A percentile compares a stretch with the other conserved stretches of the same genome.
Evolutionary conservation across 2,329 filamentous ascomycete species (phyloP).

Genomic region (Curvularia sp.): DNA sequence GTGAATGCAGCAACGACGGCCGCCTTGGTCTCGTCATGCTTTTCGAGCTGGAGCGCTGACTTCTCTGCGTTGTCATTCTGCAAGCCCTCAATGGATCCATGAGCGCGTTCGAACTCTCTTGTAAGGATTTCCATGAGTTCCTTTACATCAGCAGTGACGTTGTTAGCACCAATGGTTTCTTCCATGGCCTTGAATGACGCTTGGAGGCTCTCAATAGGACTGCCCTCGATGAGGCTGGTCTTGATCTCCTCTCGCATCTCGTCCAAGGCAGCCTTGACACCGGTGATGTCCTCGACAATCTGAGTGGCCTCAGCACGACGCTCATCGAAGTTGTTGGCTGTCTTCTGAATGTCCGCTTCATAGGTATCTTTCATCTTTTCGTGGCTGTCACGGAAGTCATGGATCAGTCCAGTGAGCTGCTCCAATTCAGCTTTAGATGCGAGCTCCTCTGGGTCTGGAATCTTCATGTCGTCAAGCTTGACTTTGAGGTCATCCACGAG

Average conservation of each 20-base stretch:
- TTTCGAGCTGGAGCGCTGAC: conserved; percentile 61
- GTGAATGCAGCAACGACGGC: conserved; percentile 62
- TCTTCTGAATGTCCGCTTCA: conserved; percentile 74
- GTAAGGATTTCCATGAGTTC: conserved; percentile 76
- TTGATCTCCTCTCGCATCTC: conserved; percentile 80
- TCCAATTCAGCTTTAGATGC: conserved; percentile 79
- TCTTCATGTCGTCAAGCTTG: conserved; percentile 74
- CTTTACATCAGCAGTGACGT: conserved; percentile 59
- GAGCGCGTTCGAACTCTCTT: conserved; percentile 85
- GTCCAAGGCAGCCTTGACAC: conserved; percentile 78
- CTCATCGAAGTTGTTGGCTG: conserved; percentile 80
- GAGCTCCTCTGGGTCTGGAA: conserved; percentile 73
- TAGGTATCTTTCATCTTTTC: conserved; percentile 75
- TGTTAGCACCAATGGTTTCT: conserved; percentile 65
- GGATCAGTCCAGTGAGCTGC: conserved; percentile 62
- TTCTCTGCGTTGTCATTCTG: conserved; percentile 78
- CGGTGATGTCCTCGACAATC: conserved; percentile 77
- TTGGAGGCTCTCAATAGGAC: conserved; percentile 65
- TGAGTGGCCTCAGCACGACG: conserved; percentile 83
- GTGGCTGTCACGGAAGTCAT: conserved; percentile 63
- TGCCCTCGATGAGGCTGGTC: conserved; percentile 77
- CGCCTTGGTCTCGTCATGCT: conserved; percentile 66
- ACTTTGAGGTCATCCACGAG: conserved; percentile 86
- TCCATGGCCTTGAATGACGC: conserved; percentile 72
- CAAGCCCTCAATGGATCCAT: conserved; percentile 76